Percentiles rank a stretch among this genome's conserved stretches.
Conservation (phyloP, 2,329 filamentous ascomycete genomes). For the Ustulina deusta region DNA sequence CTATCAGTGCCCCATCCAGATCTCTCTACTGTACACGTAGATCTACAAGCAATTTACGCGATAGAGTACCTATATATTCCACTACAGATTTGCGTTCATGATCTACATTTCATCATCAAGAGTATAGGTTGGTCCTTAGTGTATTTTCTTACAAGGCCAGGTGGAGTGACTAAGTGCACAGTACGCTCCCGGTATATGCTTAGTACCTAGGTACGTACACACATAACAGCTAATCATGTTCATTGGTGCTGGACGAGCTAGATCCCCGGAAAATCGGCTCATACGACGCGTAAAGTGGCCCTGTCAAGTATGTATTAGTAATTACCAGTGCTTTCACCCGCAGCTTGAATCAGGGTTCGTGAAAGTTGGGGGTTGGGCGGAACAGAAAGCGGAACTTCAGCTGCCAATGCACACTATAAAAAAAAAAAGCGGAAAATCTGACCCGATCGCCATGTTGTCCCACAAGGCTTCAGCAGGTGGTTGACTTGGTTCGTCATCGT, state of each 20-base stretch:
- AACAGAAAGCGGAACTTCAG: background rate
- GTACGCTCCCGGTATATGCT: background rate
- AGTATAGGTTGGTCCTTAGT: background rate
- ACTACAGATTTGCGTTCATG: conserved; percentile 18
- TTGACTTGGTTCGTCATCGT: conserved; percentile 27
- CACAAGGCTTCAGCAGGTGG: conserved; percentile 10
- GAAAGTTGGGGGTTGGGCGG: background rate
- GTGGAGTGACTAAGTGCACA: conserved; percentile 17
- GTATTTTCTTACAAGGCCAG: background rate
- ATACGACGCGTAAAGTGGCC: background rate
- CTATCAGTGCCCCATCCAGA: background rate
- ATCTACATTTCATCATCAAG: conserved; percentile 12
- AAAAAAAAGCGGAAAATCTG: conserved; percentile 2
- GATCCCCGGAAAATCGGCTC: conserved; percentile 1
- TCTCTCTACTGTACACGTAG: conserved; percentile 5
- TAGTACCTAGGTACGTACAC: background rate
- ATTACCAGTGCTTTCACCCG: background rate
- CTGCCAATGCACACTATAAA: conserved; percentile 3
- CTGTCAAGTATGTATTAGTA: background rate
- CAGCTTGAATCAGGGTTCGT: background rate
- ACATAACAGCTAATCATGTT: background rate
- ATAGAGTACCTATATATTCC: conserved; percentile 22
- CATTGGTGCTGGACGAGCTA: background rate
- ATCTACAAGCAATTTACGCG: conserved; percentile 28
- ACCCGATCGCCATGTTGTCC: conserved; percentile 23